Evolutionary conservation across 1,139 yeast species (phyloP).

Genomic region (Debaryomyces fabryi): DNA sequence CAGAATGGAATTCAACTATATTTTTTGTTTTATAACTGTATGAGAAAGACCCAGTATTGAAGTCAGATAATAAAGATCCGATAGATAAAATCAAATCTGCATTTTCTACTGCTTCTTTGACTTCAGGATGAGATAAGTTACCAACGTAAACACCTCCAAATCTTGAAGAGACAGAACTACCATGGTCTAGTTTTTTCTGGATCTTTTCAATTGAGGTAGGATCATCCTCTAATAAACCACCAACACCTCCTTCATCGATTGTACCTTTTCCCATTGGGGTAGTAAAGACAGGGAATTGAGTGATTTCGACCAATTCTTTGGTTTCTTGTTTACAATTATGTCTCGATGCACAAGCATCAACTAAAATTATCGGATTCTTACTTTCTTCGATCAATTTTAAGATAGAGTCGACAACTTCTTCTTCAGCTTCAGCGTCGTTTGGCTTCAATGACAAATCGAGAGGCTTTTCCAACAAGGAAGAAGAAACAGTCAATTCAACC

Average conservation of each 20-base stretch:
- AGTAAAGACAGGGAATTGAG: constrained; percentile 82
- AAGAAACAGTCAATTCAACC: constrained; percentile 65
- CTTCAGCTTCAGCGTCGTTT: constrained; percentile 71
- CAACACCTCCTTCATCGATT: constrained; percentile 61
- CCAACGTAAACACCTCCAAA: constrained; percentile 91
- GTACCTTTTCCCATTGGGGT: constrained; percentile 92
- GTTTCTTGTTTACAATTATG: constrained; percentile 71
- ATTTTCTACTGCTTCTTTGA: constrained; percentile 72
- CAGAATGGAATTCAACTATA: constrained; percentile 88
- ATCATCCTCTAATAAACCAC: constrained; percentile 29
- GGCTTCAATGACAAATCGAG: constrained; percentile 62
- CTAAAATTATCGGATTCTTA: constrained; percentile 70
- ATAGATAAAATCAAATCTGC: constrained; percentile 78
- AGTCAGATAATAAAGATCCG: constrained; percentile 84
- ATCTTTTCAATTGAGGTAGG: constrained; percentile 29
- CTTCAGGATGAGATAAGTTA: constrained; percentile 72
- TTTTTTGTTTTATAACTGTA: constrained; percentile 79
- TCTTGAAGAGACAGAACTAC: constrained; percentile 51
- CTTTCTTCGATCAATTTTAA: constrained; percentile 56
- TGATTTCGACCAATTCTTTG: constrained; percentile 59
- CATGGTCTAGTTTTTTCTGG: constrained; percentile 26
- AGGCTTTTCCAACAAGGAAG: constrained; percentile 58
- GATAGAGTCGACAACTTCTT: constrained; percentile 66
- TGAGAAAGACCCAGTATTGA: constrained; percentile 88
- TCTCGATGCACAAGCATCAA: constrained; percentile 86